Percentiles rank a stretch among this genome's conserved stretches.
These are phyloP conservation scores for Kitagawia praeruptora DNA, from an alignment of 129 eudicot species.

Conservation along the genomic window DNA sequence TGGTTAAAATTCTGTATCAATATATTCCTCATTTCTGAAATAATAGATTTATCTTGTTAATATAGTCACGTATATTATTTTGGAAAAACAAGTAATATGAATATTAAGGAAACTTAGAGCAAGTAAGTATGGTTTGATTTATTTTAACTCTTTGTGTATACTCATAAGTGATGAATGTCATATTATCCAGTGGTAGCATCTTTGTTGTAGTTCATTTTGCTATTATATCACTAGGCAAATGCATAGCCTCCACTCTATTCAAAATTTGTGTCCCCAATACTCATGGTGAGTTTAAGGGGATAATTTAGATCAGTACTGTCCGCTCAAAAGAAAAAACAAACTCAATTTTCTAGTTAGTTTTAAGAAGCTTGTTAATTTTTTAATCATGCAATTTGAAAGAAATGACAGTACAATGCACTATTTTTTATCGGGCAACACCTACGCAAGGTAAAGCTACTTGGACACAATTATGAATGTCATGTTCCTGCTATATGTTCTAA, in stretches of 20 bases:
- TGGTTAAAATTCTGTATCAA: neutral
- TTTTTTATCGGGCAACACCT: neutral
- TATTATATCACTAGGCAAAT: neutral
- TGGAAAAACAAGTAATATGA: neutral
- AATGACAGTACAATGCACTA: neutral
- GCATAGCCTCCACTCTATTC: neutral
- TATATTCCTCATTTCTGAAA: neutral
- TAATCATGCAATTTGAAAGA: neutral
- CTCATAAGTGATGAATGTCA: neutral
- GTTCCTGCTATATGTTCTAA: neutral
- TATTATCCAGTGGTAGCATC: no score
- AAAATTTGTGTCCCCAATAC: neutral
- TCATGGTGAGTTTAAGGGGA: neutral
- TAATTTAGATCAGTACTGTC: neutral
- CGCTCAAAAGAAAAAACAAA: neutral
- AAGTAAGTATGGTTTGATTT: neutral
- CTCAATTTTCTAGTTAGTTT: neutral
- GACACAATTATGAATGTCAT: neutral
- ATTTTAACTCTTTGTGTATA: neutral
- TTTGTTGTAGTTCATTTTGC: neutral
- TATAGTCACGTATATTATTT: neutral
- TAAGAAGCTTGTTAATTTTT: neutral
- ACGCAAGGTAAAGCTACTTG: neutral
- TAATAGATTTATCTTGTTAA: neutral
- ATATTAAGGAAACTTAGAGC: neutral